A percentile compares a stretch with the other conserved stretches of the same genome.
These are phyloP conservation scores for Skeletonema grethae DNA, from an alignment of 108 stramenopile genomes.

Conservation along the genomic window DNA sequence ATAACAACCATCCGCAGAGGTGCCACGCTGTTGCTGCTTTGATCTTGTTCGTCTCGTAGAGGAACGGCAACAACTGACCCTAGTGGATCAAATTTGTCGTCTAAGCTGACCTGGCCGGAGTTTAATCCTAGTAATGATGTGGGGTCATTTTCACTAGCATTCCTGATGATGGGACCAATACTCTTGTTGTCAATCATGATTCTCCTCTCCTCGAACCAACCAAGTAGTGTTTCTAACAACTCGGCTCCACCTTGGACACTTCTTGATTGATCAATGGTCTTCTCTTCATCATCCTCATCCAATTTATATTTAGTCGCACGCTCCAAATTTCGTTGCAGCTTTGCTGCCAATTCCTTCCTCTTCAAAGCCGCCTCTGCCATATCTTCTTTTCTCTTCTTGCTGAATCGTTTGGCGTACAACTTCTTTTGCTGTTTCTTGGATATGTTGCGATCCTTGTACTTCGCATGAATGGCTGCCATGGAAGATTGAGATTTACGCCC, in stretches of 20 bases:
- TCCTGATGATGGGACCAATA: background rate
- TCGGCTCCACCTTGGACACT: conserved; percentile 1
- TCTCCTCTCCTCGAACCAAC: conserved; percentile 23
- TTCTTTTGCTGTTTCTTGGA: conserved; percentile 46
- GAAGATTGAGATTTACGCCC: conserved; percentile 20
- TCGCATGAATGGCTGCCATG: conserved; percentile 40
- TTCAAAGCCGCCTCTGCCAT: conserved; percentile 22
- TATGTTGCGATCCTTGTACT: conserved; percentile 42
- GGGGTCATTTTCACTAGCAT: background rate
- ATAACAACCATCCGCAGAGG: conserved; percentile 61
- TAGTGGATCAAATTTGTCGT: conserved; percentile 29
- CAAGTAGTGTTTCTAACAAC: conserved; percentile 16
- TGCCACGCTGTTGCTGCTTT: conserved; percentile 14
- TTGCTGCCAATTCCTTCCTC: conserved; percentile 41
- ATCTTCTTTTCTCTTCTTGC: conserved; percentile 38
- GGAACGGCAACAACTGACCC: conserved; percentile 28
- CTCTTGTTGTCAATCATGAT: background rate
- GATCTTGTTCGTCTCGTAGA: conserved; percentile 5
- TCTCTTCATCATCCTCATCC: conserved; percentile 1
- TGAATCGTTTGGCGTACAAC: conserved; percentile 37
- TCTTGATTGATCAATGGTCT: background rate
- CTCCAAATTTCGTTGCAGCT: conserved; percentile 27
- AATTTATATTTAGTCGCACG: background rate
- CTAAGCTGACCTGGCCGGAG: conserved; percentile 5
- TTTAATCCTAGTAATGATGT: background rate